Base-by-base conservation (phyloP, 129 eudicot species). In the Ambrosia trifida region DNA sequence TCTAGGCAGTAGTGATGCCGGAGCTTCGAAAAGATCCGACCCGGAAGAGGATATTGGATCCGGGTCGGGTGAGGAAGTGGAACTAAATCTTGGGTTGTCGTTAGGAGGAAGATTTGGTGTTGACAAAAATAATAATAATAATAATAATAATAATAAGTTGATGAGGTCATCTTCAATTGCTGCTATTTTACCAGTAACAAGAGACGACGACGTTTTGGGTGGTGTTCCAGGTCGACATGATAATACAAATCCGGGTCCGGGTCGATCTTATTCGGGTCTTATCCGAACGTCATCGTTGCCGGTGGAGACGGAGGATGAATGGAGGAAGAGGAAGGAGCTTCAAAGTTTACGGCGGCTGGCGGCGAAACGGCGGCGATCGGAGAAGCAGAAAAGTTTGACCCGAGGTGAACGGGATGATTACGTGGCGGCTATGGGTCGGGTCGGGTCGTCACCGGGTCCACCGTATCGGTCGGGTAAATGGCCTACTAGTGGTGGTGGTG, bases 101-200 rank as follows among this genome's bases (percentile, higher is more conserved):
- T 81, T 90, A 52, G 90, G 90, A 0, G 97, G 97, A 3, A 81
- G 90, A 81, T 90, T 90, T 78, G 95, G 97, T 66, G 87, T 90
- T 20, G 97, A 90, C 69, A 85, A 85, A 69, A 85, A 84, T 66
- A 46, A 61, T 11, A 60, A 7, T 59, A 85, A 84, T 60, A 44
- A 44, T 11, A 59, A 7, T 58, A 85, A 84, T 65, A 45, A 59
- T 5, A 45, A 7, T 59, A 83, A 78, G 72, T 57, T 90, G 49
- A 12, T 67, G 24, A 75, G 97, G 69, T 88, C 95, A 12, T 85
- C 95, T 33, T 90, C 97, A 1, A 81, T 87, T 28, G 88, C 91
- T 7, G 78, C 84, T 41, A 61, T 79, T 84, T 67, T 87, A 61
- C 95, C 95, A 19, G 69, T 72, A 2, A 73, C 78, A 2, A 80